phyloP scores from a whole-genome alignment of 129 eudicot species.

The Tanacetum coccineum region DNA sequence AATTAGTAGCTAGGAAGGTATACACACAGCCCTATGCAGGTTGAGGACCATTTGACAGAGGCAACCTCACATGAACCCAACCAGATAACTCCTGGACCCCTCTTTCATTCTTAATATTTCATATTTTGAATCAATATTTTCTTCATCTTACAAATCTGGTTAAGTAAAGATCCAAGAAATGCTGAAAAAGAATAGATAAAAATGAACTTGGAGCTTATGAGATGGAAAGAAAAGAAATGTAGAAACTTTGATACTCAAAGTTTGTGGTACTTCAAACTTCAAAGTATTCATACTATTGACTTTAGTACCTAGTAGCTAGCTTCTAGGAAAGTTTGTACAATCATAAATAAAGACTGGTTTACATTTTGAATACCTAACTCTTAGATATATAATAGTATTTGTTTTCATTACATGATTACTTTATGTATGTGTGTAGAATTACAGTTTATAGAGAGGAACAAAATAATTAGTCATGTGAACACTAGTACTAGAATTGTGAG shows the following conservation, averaged over 20 bases:
- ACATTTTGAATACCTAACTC: slow-evolving; percentile 17
- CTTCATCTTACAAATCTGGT: neutral
- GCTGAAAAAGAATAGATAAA: too few species aligned
- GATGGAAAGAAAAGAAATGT: neutral
- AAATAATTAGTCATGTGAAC: neutral
- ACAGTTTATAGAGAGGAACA: neutral
- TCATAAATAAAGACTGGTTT: slow-evolving; percentile 30
- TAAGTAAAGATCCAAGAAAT: too few species aligned
- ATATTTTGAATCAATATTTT: neutral
- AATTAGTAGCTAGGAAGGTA: slow-evolving; percentile 32
- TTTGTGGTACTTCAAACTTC: neutral
- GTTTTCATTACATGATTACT: neutral
- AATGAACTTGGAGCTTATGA: neutral
- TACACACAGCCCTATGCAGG: slow-evolving; percentile 40
- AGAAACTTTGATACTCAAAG: neutral
- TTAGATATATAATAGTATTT: neutral
- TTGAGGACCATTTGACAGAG: slow-evolving; percentile 65
- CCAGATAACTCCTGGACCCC: slow-evolving; percentile 77
- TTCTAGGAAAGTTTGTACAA: slow-evolving; percentile 16
- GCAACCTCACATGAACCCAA: slow-evolving; percentile 85
- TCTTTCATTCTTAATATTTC: slow-evolving; percentile 19
- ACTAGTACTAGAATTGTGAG: neutral
- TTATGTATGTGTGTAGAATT: too few species aligned
- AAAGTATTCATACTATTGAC: slow-evolving; percentile 25
- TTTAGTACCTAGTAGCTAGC: slow-evolving; percentile 18